Evolutionary conservation across 371 early-diverging fungal genomes (phyloP), one percentile per base, ranked within the genome.

Genomic region (Mortierella sp.): DNA sequence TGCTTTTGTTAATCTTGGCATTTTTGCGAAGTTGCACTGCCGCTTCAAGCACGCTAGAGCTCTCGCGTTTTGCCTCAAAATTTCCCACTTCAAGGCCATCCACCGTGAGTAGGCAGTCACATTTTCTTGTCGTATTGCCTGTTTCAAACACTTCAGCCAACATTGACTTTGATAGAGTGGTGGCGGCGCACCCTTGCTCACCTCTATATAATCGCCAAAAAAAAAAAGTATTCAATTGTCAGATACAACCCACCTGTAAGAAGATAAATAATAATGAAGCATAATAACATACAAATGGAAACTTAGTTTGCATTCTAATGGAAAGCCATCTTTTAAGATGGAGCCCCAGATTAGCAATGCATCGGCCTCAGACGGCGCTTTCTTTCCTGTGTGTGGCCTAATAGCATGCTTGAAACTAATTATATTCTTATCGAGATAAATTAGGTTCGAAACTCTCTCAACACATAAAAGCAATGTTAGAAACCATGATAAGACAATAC

Each of bases 1-100:
- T 72, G 18, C 66, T 66, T 54, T 66, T 72, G 65, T 66, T 66
- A 20, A 72, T 62, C 43, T 62, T 72, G n/a, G 60, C 52, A 24
- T 59, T 62, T 30, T 72, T 72, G 18, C 67, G 30, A 9, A 40
- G 26, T 20, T 73, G 58, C 10, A 62, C 40, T 2, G 63, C 67
- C n/a, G 45, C 30, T 24, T 73, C 73, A 16, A 39, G 18, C 9
- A 16, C 32, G n/a, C 26, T 35, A 4, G 73, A 35, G 12, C 45
- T 59, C 8, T 32, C 73, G n/a, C 47, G 20, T 20, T 72, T 64
- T n/a, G 58, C 66, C 28, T 61, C 72, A 51, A 72, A 62, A n/a
- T 72, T 72, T 35, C 66, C 62, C 24, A 72, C 55, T n/a, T 62
- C 68, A 28, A 67, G 35, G 28, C 52, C 37, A 26, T 63, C 58